phyloP scores from a whole-genome alignment of 805 yeast genomes.

The Starmerella cellae region DNA sequence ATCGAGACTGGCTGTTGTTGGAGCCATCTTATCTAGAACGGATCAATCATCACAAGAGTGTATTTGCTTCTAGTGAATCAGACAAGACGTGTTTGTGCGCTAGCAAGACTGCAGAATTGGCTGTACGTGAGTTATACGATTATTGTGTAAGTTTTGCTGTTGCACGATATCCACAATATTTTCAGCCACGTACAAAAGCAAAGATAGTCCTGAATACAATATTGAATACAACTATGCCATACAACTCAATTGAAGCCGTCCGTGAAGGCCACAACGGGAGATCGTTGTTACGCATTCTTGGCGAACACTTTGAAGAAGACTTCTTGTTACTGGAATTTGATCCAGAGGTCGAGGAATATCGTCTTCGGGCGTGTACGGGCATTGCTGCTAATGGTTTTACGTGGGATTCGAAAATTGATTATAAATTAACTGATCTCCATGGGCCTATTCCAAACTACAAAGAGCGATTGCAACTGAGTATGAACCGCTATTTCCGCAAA shows the following conservation, averaged over 20 bases:
- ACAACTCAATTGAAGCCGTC: not conserved
- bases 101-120: constrained; percentile 9
- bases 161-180: constrained; percentile 42
- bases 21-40: constrained; percentile 45
- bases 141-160: constrained; percentile 31
- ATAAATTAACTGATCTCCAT: constrained; percentile 49
- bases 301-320: constrained; percentile 46
- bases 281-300: constrained; percentile 4
- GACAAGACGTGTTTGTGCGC: constrained; percentile 5
- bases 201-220: constrained; percentile 8
- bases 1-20: constrained; percentile 46
- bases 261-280: not conserved
- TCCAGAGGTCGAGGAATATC: constrained; percentile 28
- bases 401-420: constrained; percentile 41
- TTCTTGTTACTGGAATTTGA: constrained; percentile 44
- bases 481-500: constrained; percentile 53
- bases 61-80: constrained; percentile 22
- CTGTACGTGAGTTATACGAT: constrained; percentile 39
- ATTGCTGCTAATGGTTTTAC: constrained; percentile 65
- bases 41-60: constrained; percentile 32
- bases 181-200: constrained; percentile 24
- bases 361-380: constrained; percentile 42
- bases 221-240: constrained; percentile 3
- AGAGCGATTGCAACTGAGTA: constrained; percentile 42
- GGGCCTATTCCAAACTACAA: constrained; percentile 60